Evolutionary conservation across 805 yeast species (phyloP).

Genomic region (Candida sakaeoensis): DNA sequence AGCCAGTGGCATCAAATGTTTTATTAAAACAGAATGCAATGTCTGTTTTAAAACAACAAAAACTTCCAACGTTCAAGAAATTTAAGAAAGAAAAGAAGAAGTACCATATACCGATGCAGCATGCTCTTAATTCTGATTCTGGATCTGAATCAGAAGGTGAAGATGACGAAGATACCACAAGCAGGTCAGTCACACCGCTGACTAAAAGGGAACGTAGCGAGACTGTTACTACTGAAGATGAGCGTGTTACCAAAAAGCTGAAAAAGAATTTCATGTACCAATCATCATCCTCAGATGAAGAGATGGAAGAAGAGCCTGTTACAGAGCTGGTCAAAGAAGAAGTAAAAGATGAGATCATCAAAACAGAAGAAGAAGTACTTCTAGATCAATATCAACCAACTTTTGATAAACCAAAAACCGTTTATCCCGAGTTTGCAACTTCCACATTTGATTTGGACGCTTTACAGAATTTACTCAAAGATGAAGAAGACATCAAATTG

Average conservation of each 20-base stretch:
- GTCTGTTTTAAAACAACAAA: conserved; percentile 20
- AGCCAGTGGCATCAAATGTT: conserved; percentile 13
- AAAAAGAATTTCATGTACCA: conserved; percentile 32
- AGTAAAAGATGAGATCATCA: conserved; percentile 22
- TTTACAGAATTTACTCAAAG: conserved; percentile 56
- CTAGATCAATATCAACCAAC: conserved; percentile 47
- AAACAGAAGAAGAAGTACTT: conserved; percentile 17
- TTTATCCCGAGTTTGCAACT: conserved; percentile 40
- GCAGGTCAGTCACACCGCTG: conserved; percentile 35
- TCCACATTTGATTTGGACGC: conserved; percentile 39
- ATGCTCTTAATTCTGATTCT: conserved; percentile 46
- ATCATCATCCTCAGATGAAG: conserved; percentile 31
- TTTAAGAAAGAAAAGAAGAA: conserved; percentile 25
- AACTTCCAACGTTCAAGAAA: conserved; percentile 35
- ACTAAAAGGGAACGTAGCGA: conserved; percentile 29
- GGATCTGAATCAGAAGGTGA: conserved; percentile 29
- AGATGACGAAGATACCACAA: conserved; percentile 34
- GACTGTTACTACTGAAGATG: conserved; percentile 22
- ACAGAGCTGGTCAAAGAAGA: conserved; percentile 15
- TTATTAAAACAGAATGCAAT: conserved; percentile 24
- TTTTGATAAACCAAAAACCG: conserved; percentile 50
- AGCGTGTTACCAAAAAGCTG: conserved; percentile 18
- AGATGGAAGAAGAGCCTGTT: conserved; percentile 22
- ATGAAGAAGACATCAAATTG: conserved; percentile 67
- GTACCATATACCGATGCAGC: conserved; percentile 48